These are phyloP conservation scores for Peniophora sp. DNA, from an alignment of 1,284 basidiomycete species.

Conservation along the genomic window DNA sequence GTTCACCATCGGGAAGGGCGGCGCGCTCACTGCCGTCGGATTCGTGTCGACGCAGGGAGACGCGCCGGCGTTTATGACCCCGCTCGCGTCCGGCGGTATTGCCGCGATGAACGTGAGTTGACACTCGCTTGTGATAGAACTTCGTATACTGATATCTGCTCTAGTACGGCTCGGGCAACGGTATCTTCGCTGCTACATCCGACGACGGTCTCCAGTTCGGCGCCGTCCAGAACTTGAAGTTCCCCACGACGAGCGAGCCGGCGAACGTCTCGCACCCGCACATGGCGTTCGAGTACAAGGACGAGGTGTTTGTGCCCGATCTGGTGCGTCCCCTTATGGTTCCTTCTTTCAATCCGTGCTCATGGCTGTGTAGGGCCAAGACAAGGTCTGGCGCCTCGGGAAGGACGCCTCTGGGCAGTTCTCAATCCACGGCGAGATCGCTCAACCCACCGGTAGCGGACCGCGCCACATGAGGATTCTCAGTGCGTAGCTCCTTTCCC, in stretches of 20 bases:
- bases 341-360: not conserved
- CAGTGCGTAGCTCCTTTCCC: constrained; percentile 27
- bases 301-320: constrained; percentile 57
- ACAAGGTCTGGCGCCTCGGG: constrained; percentile 57
- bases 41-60: constrained; percentile 43
- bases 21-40: constrained; percentile 37
- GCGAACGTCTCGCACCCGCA: constrained; percentile 50
- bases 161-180: constrained; percentile 49
- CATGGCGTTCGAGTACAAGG: constrained; percentile 45
- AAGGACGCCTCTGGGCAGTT: constrained; percentile 32
- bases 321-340: constrained; percentile 33
- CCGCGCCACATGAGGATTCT: constrained; percentile 55
- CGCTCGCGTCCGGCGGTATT: constrained; percentile 47
- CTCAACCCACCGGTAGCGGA: constrained; percentile 55
- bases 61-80: constrained; percentile 40
- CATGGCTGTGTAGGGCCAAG: constrained; percentile 37
- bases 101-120: constrained; percentile 47
- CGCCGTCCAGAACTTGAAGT: constrained; percentile 35
- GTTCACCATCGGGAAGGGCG: constrained; percentile 39
- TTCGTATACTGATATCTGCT: not conserved
- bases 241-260: constrained; percentile 27
- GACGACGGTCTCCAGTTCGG: constrained; percentile 33
- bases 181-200: constrained; percentile 41
- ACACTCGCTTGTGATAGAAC: not conserved
- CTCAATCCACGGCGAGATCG: constrained; percentile 51